Base-by-base conservation (phyloP, 108 stramenopile species). In the Mediolabrus comicus region DNA sequence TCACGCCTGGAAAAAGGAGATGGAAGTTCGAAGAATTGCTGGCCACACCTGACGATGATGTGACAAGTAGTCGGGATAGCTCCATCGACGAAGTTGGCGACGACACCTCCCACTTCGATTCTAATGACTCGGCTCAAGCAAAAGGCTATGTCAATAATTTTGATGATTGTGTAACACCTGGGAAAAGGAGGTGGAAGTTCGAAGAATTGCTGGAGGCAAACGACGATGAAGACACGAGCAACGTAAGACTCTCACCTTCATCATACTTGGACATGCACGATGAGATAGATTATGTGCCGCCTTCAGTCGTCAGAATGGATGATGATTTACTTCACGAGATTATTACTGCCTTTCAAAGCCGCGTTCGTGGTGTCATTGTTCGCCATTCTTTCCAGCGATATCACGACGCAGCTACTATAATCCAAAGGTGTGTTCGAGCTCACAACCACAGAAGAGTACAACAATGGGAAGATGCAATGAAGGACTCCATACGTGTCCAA, bases 301-400 rank as follows among this genome's bases (percentile, higher is more conserved):
- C 12, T 39, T n/a, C 13, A 39, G 13, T n/a, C 13, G 38, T n/a
- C 3, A n/a, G 13, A 10, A 39, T 39, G 3, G 38, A 53, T 19
- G 13, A 55, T 13, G 35, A 14, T 14, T 22, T 19, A 3, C 25
- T 66, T 2, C 46, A 66, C 10, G 35, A 38, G 4, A 66, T 24
- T 27, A 66, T 66, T 22, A 38, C 54, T 9, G 26, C 14, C 12
- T 54, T 66, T 36, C 65, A 66, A 66, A 19, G 65, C 12, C 34
- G 14, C 22, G 65, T 54, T 53, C 65, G 65, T 28, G 65, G 65
- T 1, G 35, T 25, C 14, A 24, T 66, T 4, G 65, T 28, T 13
- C 53, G 65, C 13, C 35, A 66, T 31, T 38, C 24, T 26, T 54
- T 33, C 4, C 53, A 27, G 22, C 53, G 14, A 12, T 55, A 26